Conservation (phyloP, 2,329 filamentous ascomycete genomes). For the Biscogniauxia sp. region DNA sequence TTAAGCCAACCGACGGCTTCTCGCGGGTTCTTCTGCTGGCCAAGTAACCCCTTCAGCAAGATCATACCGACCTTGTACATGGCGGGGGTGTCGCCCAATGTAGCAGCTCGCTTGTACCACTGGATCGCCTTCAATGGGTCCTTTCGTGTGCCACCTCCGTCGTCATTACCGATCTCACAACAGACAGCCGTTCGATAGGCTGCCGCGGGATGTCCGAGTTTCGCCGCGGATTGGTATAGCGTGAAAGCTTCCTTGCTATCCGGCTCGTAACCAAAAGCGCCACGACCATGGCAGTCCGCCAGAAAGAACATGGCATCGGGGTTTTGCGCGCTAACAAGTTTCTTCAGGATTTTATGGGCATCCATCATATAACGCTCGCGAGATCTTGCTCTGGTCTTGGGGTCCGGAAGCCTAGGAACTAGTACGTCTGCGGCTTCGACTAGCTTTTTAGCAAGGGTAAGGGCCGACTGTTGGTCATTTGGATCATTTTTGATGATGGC, state of each 20-base stretch:
- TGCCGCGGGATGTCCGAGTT: constrained; percentile 78
- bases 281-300: constrained; percentile 84
- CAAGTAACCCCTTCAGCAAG: constrained; percentile 86
- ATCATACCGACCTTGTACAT: constrained; percentile 99
- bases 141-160: constrained; percentile 86
- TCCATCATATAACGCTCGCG: constrained; percentile 83
- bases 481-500: constrained; percentile 68
- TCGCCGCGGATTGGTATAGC: constrained; percentile 91
- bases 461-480: constrained; percentile 66
- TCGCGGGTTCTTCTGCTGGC: constrained; percentile 75
- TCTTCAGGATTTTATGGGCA: constrained; percentile 88
- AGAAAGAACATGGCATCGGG: constrained; percentile 90
- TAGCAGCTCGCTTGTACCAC: constrained; percentile 94
- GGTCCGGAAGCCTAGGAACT: constrained; percentile 61
- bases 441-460: constrained; percentile 77
- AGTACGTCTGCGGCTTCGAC: constrained; percentile 81
- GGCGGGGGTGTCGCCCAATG: constrained; percentile 83
- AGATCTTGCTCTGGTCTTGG: constrained; percentile 69
- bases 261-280: constrained; percentile 71
- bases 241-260: constrained; percentile 92
- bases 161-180: constrained; percentile 93
- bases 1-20: constrained; percentile 93
- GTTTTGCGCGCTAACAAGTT: constrained; percentile 71
- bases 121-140: constrained; percentile 94
- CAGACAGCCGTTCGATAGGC: constrained; percentile 96